Evolutionary conservation across 2,329 filamentous ascomycete species (phyloP), one percentile per base, ranked within the genome.

Genomic region (Penicillium paneum): DNA sequence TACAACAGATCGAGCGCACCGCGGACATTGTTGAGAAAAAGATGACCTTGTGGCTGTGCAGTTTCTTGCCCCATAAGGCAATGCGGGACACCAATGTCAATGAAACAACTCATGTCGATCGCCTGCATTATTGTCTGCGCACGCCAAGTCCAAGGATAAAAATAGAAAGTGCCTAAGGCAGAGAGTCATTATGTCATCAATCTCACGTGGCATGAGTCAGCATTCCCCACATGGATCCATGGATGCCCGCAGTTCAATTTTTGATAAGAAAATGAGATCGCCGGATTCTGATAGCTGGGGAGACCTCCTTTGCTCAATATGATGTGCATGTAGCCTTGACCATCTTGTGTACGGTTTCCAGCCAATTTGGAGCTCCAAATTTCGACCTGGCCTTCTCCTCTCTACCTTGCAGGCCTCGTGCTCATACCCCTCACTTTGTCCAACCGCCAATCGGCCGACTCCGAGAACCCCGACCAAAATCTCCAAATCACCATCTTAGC

Each of bases 371-470:
- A 34, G 19, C 19, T 34, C 6, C 11, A 3, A 26, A 15, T n/a
- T 21, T 2, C 3, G 24, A 49, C 28, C 41, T 32, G 28, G 39
- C 44, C 40, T 49, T 42, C 40, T 44, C 50, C 31, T 42, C 40
- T 51, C 52, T 12, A 52, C 35, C 21, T 53, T 49, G 55, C 60
- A 60, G 55, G 55, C 55, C 58, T 55, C 41, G 44, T 57, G 32
- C 31, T 40, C 29, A 28, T 61, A 64, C 61, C 61, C 62, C 62
- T 65, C 59, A 65, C 45, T 56, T 51, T 57, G 44, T 41, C 41
- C 42, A 55, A 53, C 57, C 56, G 43, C 56, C 53, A 56, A 61
- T 64, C 60, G 62, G 57, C 60, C 62, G 57, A 55, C 58, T 63
- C 60, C 62, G 62, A 65, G 58, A 60, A 47, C 49, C 52, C 54